These are phyloP conservation scores for Pseudopyrenochaeta lycopersici DNA, from an alignment of 2,329 filamentous ascomycete genomes.

Conservation along the genomic window DNA sequence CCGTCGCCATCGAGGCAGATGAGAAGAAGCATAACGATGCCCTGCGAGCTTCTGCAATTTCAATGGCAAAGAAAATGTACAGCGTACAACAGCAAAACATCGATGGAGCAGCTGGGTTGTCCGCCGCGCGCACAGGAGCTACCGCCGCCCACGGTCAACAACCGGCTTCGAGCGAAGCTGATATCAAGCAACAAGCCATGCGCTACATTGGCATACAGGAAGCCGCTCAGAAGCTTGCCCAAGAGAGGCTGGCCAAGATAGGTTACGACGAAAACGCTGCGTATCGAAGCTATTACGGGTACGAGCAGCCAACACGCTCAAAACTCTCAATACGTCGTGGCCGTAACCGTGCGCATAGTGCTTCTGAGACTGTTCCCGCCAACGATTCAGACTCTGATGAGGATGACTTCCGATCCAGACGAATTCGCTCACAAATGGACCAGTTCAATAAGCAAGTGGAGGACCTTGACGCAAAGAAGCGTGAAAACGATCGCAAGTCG, in stretches of 20 bases:
- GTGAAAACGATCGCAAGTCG: conserved; percentile 75
- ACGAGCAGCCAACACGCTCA: conserved; percentile 59
- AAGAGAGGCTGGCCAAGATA: conserved; percentile 82
- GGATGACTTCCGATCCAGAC: conserved; percentile 74
- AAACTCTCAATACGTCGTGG: conserved; percentile 62
- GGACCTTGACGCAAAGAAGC: conserved; percentile 76
- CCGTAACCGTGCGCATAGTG: conserved; percentile 71
- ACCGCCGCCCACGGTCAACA: conserved; percentile 43
- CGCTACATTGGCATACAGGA: conserved; percentile 76
- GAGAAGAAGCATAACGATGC: conserved; percentile 77
- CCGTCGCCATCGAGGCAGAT: conserved; percentile 74
- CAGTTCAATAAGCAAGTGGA: conserved; percentile 74
- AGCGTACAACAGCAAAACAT: conserved; percentile 70
- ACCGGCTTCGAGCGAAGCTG: conserved; percentile 43
- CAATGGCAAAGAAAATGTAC: conserved; percentile 91
- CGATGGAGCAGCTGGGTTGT: conserved; percentile 54
- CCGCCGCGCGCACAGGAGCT: conserved; percentile 45
- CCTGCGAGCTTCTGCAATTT: conserved; percentile 82
- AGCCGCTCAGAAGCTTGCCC: conserved; percentile 84
- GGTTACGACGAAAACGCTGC: conserved; percentile 73
- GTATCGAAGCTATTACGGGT: conserved; percentile 81
- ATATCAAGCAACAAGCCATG: conserved; percentile 63
- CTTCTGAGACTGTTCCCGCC: conserved; percentile 58
- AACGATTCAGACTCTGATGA: conserved; percentile 50
- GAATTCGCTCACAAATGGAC: conserved; percentile 82